Conservation (phyloP, 305 asterid genomes). For the Fraxinus paxiana region DNA sequence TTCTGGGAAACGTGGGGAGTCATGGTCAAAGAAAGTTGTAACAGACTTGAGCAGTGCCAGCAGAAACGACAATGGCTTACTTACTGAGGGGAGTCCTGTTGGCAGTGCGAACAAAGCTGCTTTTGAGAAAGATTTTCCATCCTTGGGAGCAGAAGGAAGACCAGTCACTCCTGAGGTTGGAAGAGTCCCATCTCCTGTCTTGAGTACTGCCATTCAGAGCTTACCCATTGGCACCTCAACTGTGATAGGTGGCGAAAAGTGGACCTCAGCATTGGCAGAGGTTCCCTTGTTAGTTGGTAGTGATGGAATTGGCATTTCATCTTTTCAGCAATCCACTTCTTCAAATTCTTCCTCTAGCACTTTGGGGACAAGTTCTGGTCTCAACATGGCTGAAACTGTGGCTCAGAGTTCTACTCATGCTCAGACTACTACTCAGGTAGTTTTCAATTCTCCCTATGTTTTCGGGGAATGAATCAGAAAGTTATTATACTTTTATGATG, state of each 20-base stretch:
- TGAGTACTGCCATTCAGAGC: conserved; percentile 41
- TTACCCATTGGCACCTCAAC: conserved; percentile 39
- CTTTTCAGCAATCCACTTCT: conserved; percentile 32
- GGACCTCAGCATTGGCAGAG: conserved; percentile 64
- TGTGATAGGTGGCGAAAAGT: conserved; percentile 40
- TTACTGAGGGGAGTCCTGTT: conserved; percentile 23
- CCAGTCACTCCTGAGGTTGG: conserved; percentile 37
- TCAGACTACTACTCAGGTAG: conserved; percentile 56
- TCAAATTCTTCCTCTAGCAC: conserved; percentile 25
- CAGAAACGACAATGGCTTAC: conserved; percentile 30
- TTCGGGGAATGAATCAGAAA: not conserved
- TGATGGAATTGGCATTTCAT: conserved; percentile 26
- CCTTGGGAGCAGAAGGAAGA: conserved; percentile 46
- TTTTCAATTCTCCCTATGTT: not conserved
- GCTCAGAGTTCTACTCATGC: conserved; percentile 48
- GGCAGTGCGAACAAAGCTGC: conserved; percentile 30
- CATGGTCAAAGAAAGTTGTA: conserved; percentile 35
- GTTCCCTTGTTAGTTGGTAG: conserved; percentile 34
- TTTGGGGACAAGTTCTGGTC: conserved; percentile 34
- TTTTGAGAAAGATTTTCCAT: conserved; percentile 44
- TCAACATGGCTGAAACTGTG: conserved; percentile 69
- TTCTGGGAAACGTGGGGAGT: conserved; percentile 43
- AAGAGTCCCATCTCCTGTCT: conserved; percentile 58
- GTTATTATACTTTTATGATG: conserved; percentile 6
- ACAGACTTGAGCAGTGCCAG: conserved; percentile 25